Base-by-base conservation (phyloP, 495 filamentous ascomycete species). In the Filosporella fistucella region DNA sequence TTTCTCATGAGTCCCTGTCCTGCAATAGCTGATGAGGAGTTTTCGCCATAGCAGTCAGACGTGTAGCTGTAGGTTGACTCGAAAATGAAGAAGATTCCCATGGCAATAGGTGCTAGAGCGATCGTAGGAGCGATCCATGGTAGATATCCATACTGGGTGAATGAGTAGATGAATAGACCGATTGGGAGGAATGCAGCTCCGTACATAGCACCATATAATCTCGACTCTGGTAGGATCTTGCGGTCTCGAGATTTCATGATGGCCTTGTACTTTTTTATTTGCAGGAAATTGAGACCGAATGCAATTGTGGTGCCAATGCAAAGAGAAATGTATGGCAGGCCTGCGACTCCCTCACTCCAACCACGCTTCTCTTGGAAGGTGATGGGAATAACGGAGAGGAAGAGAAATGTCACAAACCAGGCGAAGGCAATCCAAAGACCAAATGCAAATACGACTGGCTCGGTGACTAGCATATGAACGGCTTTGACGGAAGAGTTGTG, bases 311-410 rank as follows among this genome's bases (percentile, higher is more conserved):
- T 66, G 24, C 89, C 88, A 24, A 88, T 60, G 45, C 43, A 54
- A 10, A 62, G 56, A 1, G 52, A 56, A 24, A 62, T 59, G 60
- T 95, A 96, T 9, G 85, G 81, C 3, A 91, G 68, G 2, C 91
- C 90, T 4, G 79, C 75, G 52, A 89, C 78, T 63, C 84, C 88
- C 3, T 86, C 67, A 7, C 16, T 21, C 35, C 35, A 38, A n/a
- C 35, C 35, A 38, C 35, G 35, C 35, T 38, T 38, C 35, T 77
- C 66, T 48, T 78, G 59, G 65, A 89, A 96, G 30, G 94, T 84
- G 50, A 94, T 73, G 34, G 88, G 80, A 64, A 94, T 95, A 7
- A 89, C 89, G 20, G 88, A 86, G 62, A 96, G 94, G 63, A 94
- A 86, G 22, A 95, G 74, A 62, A 96, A 95, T 1, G 95, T 67